Percentiles rank a stretch among this genome's conserved stretches.
Evolutionary conservation across 768 basidiomycete genomes (phyloP).

Genomic region (Rhodocollybia butyracea): DNA sequence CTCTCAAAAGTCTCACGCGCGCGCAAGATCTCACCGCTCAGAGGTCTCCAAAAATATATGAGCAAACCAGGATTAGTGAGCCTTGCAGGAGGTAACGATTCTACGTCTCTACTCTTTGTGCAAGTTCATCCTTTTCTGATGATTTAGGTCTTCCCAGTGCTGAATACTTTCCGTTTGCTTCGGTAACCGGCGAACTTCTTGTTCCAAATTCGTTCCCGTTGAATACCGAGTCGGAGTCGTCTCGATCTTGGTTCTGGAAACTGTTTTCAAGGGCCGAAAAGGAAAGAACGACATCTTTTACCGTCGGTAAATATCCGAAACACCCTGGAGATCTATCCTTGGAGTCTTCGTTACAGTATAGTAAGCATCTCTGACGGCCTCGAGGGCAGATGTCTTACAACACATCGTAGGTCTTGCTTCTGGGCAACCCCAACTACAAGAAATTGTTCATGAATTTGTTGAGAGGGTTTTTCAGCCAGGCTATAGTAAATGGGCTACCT

Average conservation of each 20-base stretch:
- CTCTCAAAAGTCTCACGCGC: slow-evolving; percentile 53
- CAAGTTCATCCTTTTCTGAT: not conserved
- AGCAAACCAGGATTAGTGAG: slow-evolving; percentile 49
- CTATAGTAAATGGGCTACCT: slow-evolving; percentile 55
- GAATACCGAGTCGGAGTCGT: slow-evolving; percentile 20
- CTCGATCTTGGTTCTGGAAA: slow-evolving; percentile 58
- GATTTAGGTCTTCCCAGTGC: slow-evolving; percentile 61
- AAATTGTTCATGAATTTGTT: slow-evolving; percentile 53
- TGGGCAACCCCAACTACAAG: slow-evolving; percentile 56
- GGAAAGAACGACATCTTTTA: slow-evolving; percentile 44
- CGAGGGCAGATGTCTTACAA: not conserved
- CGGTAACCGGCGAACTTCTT: slow-evolving; percentile 53
- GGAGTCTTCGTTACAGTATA: slow-evolving; percentile 68
- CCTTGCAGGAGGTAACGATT: slow-evolving; percentile 63
- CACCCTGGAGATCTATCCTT: slow-evolving; percentile 52
- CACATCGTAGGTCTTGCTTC: slow-evolving; percentile 31
- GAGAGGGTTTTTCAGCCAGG: slow-evolving; percentile 50
- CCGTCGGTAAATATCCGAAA: slow-evolving; percentile 59
- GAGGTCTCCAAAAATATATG: slow-evolving; percentile 61
- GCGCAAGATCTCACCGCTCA: slow-evolving; percentile 55
- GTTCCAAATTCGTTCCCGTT: slow-evolving; percentile 48
- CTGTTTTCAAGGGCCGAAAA: slow-evolving; percentile 37
- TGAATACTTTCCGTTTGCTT: slow-evolving; percentile 67
- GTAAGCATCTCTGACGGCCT: slow-evolving; percentile 17
- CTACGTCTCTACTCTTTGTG: not conserved